Percentiles rank a stretch among this genome's conserved stretches.
Evolutionary conservation across 2,329 filamentous ascomycete species (phyloP).

Genomic region (Microdochium paspali): DNA sequence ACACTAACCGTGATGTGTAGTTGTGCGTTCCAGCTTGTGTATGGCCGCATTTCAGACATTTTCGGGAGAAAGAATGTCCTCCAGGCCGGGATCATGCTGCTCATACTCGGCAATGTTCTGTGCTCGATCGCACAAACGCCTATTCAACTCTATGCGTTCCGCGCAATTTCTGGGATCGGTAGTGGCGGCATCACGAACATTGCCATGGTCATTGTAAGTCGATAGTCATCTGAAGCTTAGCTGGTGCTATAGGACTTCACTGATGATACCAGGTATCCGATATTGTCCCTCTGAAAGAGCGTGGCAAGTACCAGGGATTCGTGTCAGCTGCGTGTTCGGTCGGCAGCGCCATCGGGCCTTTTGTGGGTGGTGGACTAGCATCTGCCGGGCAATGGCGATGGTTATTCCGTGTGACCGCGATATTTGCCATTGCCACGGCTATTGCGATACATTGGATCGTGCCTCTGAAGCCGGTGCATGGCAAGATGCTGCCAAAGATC

Average conservation of each 20-base stretch:
- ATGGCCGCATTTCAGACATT: conserved; percentile 52
- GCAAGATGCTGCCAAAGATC: no score
- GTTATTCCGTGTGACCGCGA: background rate
- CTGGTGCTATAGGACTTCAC: no score
- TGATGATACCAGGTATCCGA: background rate
- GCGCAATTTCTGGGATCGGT: conserved; percentile 49
- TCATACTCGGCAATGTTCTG: conserved; percentile 47
- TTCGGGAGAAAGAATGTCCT: conserved; percentile 53
- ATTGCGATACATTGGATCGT: no score
- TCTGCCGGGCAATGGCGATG: background rate
- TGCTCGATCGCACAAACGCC: conserved; percentile 47
- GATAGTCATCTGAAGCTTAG: no score
- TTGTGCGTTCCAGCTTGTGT: conserved; percentile 47
- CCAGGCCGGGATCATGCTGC: conserved; percentile 38
- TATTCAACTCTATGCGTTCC: conserved; percentile 51
- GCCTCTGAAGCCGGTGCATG: no score
- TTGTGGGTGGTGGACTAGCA: background rate
- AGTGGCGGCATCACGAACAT: conserved; percentile 51
- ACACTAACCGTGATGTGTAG: no score
- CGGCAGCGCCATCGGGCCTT: background rate
- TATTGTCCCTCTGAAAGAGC: background rate
- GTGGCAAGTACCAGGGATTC: background rate
- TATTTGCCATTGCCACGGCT: no score
- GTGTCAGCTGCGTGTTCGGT: background rate
- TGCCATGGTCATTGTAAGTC: conserved; percentile 47